Evolutionary conservation across 768 basidiomycete genomes (phyloP).

Genomic region (Leccinum incarnatum): DNA sequence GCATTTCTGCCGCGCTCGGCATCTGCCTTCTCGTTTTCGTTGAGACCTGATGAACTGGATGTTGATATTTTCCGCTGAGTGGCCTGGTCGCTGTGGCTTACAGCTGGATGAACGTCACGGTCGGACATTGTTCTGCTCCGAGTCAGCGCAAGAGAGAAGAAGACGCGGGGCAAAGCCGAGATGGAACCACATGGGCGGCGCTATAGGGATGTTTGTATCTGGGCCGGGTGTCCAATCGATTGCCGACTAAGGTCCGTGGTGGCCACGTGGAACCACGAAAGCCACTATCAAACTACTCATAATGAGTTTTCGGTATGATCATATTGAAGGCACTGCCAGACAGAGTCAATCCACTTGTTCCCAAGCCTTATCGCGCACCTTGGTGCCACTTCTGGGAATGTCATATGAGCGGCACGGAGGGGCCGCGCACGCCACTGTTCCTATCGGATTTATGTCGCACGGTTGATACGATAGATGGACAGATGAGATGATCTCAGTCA

Average conservation of each 20-base stretch:
- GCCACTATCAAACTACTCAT: not conserved
- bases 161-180: conserved; percentile 1
- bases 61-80: conserved; percentile 22
- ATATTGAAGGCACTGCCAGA: not conserved
- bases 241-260: not conserved
- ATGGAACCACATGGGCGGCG: conserved; percentile 1
- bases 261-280: conserved; percentile 2
- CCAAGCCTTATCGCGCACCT: not conserved
- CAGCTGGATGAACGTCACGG: not conserved
- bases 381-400: not conserved
- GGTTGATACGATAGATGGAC: not conserved
- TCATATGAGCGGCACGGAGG: not conserved
- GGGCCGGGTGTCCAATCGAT: not conserved
- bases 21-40: conserved; percentile 15
- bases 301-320: not conserved
- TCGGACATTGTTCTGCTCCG: conserved; percentile 18
- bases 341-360: not conserved
- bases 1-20: conserved; percentile 9
- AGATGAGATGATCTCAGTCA: not conserved
- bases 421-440: not conserved
- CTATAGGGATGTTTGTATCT: not conserved
- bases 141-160: not conserved
- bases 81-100: conserved; percentile 1
- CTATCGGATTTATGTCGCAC: not conserved
- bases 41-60: conserved; percentile 13